Evolutionary conservation across 768 basidiomycete species (phyloP).

Genomic region (Pholiota molesta): DNA sequence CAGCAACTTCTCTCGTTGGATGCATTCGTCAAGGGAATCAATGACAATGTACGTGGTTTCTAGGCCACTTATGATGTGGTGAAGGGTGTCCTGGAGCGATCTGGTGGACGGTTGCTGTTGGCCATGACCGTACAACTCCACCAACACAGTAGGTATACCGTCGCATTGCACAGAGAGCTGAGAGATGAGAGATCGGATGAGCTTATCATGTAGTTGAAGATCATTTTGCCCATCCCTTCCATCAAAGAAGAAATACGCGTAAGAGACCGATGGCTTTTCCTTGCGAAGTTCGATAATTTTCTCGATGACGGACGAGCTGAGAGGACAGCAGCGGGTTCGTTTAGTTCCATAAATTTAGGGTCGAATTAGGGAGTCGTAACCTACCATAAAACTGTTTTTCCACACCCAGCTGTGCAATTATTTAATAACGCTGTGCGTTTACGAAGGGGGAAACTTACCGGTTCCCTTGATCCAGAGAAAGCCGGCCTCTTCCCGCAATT

Average conservation of each 20-base stretch:
- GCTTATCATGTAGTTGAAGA: neutral
- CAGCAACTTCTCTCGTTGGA: neutral
- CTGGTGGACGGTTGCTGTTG: neutral
- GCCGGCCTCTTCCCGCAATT: neutral
- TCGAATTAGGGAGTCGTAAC: neutral
- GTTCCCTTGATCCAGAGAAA: neutral
- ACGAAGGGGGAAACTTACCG: neutral
- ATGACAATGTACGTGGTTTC: neutral
- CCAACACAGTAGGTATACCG: neutral
- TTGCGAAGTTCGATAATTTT: neutral
- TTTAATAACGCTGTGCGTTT: neutral
- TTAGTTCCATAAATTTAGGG: neutral
- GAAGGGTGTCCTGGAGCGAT: neutral
- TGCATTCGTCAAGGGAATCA: neutral
- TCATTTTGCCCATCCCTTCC: neutral
- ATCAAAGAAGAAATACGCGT: neutral
- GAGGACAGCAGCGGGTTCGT: no score
- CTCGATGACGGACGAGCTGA: neutral
- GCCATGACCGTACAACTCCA: neutral
- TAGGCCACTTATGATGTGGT: neutral
- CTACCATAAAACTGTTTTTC: neutral
- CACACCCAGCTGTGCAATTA: neutral
- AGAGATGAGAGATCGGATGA: neutral
- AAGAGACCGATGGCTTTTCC: neutral
- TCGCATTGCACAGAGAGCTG: neutral